Conservation (phyloP, 768 basidiomycete genomes). For the Pulveroboletus sp. region DNA sequence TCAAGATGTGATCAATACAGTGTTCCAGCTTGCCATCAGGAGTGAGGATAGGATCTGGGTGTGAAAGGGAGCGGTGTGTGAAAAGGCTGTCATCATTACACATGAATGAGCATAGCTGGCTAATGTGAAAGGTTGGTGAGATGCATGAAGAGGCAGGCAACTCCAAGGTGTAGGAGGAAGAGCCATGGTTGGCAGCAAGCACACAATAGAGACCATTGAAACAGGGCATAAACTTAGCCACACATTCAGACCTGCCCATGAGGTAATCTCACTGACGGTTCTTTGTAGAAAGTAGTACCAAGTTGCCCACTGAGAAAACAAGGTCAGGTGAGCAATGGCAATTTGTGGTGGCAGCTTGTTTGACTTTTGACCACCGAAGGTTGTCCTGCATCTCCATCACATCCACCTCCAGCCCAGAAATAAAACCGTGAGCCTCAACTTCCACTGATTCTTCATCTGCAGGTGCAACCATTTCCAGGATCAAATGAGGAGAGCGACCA, state of each 20-base stretch:
- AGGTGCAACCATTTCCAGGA: slow-evolving; percentile 22
- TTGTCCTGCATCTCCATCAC: not conserved
- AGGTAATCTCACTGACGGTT: not conserved
- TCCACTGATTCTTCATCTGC: not conserved
- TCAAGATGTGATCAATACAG: not conserved
- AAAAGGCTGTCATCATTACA: slow-evolving; percentile 38
- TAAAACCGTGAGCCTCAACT: not conserved
- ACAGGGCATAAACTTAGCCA: slow-evolving; percentile 42
- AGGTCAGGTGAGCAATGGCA: not conserved
- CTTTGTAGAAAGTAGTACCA: not conserved
- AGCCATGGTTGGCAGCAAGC: not conserved
- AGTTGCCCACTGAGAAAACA: not conserved
- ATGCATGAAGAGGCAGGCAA: slow-evolving; percentile 20
- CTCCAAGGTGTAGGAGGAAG: slow-evolving; percentile 24
- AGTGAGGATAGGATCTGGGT: not conserved
- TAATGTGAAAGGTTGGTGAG: slow-evolving; percentile 34
- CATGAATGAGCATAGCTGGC: slow-evolving; percentile 23
- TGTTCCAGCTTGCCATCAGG: not conserved
- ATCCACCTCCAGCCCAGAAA: not conserved
- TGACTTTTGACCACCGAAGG: not conserved
- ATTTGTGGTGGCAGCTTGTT: not conserved
- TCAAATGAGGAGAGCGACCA: slow-evolving; percentile 19
- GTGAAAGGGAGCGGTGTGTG: slow-evolving; percentile 23
- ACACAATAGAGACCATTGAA: slow-evolving; percentile 33
- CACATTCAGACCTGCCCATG: slow-evolving; percentile 3